These are phyloP conservation scores for Paratinospora sagittata DNA, from an alignment of 164 flowering plant species.

Conservation along the genomic window DNA sequence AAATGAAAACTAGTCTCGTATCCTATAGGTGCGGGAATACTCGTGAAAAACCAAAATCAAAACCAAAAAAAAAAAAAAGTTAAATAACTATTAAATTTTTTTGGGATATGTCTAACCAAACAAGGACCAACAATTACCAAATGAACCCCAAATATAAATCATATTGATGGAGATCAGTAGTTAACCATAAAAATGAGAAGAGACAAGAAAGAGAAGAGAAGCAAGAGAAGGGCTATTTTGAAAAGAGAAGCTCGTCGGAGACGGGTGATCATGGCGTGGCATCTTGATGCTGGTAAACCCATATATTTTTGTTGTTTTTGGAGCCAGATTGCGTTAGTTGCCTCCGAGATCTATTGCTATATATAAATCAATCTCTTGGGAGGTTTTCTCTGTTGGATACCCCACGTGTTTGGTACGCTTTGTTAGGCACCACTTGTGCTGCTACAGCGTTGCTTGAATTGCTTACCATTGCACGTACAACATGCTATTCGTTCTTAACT, in stretches of 20 bases:
- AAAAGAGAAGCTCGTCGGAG: not conserved
- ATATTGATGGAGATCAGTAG: not conserved
- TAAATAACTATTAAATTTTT: too few species aligned
- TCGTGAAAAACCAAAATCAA: too few species aligned
- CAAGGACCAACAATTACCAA: too few species aligned
- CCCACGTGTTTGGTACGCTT: not conserved
- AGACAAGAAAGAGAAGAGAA: conserved; percentile 36
- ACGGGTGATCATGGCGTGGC: not conserved
- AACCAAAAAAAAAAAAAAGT: too few species aligned
- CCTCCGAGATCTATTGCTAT: not conserved
- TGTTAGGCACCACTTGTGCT: not conserved
- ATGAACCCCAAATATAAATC: too few species aligned
- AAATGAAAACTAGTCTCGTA: too few species aligned
- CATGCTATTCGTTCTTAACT: not conserved
- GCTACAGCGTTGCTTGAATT: not conserved
- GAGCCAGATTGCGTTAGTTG: too few species aligned
- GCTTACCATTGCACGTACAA: not conserved
- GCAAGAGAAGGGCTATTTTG: conserved; percentile 19
- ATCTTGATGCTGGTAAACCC: conserved; percentile 1
- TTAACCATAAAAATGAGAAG: conserved; percentile 43
- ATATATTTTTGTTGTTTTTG: not conserved
- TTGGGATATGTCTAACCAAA: too few species aligned
- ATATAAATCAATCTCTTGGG: not conserved
- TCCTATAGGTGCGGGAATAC: too few species aligned
- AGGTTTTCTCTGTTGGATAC: not conserved